Evolutionary conservation across 441 rosid genomes (phyloP), one percentile per base, ranked within the genome.

Genomic region (Raphanus hybrid): DNA sequence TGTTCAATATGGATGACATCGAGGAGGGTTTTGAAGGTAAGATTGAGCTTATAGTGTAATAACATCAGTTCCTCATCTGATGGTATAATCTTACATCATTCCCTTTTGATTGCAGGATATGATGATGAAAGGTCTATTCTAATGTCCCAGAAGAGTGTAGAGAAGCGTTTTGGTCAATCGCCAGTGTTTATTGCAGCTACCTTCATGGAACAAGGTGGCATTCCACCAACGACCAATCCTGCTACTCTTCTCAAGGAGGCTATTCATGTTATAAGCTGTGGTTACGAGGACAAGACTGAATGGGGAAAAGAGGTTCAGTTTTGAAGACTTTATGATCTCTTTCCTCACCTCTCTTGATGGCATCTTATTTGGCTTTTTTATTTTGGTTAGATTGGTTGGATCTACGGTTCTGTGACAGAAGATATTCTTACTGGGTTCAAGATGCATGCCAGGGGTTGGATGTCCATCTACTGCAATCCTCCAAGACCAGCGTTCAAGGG

Each of bases 221-320:
- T 69, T 54, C 73, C 73, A 34, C 63, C 63, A 69, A 54, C 73
- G 37, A 69, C 63, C 0, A 58, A 23, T 58, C 32, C 32, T 2
- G 32, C 45, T 12, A 55, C 63, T 32, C 64, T 69, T 69, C 73
- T 69, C 63, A 54, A 69, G 34, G 73, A 69, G 18, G 64, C 52
- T 2, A 69, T 69, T 69, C 73, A 69, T 69, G 73, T 69, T 15
- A 69, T 69, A 34, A 69, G 73, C 20, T 69, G 73, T 69, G 64
- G 64, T 5, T 55, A 69, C 14, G 73, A 69, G 18, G 73, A 23
- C 52, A 55, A 55, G 18, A 69, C 64, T 55, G 73, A 69, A 55
- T 69, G 73, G 73, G 73, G 73, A 9, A 69, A 69, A 54, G 64
- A 69, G 73, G 73, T 69, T 23, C 5, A 69, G 48, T 23, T 26